Evolutionary conservation across 345 rosid genomes (phyloP), one percentile per base, ranked within the genome.

Genomic region (Erysimum cheiranthoides): DNA sequence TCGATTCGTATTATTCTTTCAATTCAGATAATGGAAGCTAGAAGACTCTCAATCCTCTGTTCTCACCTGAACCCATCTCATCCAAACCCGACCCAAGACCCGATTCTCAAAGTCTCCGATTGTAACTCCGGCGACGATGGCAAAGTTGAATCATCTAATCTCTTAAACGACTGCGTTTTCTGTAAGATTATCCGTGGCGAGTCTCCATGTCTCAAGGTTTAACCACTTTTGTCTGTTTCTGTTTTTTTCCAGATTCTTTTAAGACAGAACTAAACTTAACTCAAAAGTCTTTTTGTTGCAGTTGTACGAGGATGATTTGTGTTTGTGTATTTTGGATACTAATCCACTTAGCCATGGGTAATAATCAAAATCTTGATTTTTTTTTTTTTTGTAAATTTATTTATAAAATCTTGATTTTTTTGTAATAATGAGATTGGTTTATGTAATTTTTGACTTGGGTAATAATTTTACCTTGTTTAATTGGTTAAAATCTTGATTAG

Each of bases 271-370:
- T 30, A 12, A 12, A 8, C 47, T 2, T 0, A 46, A 31, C 7
- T 46, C 54, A 21, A 21, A 21, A 21, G 1, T 21, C 25, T 21
- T 31, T 52, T 73, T 77, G 17, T 49, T 73, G 57, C 91, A 94
- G 98, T 82, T 94, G 45, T 94, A 89, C 54, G 98, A 94, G 83
- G 98, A 94, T 82, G 95, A 94, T 61, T 72, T 57, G 82, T 94
- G 96, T 77, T 72, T 94, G 25, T 94, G 97, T 78, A 90, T 94
- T 74, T 78, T 94, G 89, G 98, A 94, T 81, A 78, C 84, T 0
- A 86, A 77, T 66, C 98, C 98, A 38, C 77, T 94, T 72, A 82
- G 84, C 77, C 84, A 64, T 81, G 98, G 97, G 98, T 94, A 90
- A 92, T 92, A 85, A 84, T 93, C 88, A 87, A 86, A 86, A 84